phyloP scores from a whole-genome alignment of 2,329 filamentous ascomycete genomes.

The Botrytis elliptica region DNA sequence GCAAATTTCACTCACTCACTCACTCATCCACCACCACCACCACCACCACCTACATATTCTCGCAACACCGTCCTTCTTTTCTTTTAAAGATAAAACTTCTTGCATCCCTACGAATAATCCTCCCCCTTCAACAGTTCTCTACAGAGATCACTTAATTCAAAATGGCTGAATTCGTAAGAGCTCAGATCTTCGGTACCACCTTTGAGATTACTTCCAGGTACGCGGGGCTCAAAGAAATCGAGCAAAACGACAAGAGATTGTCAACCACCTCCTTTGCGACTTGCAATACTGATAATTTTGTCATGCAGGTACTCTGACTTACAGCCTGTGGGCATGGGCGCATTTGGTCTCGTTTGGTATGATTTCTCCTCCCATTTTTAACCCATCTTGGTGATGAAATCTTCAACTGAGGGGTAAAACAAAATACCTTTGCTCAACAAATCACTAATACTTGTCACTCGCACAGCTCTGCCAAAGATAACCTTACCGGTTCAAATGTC shows the following conservation, averaged over 20 bases:
- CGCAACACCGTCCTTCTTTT: neutral
- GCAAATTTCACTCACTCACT: neutral
- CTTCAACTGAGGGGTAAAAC: constrained; percentile 16
- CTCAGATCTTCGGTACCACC: constrained; percentile 98
- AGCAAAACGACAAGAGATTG: neutral
- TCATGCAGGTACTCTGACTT: constrained; percentile 89
- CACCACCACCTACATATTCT: neutral
- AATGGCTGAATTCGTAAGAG: constrained; percentile 99
- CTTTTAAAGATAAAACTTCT: neutral
- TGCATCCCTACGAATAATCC: neutral
- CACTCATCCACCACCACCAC: neutral
- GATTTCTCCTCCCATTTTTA: constrained; percentile 34
- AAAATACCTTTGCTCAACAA: neutral
- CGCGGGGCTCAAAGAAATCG: constrained; percentile 28
- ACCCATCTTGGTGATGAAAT: neutral
- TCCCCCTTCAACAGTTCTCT: neutral
- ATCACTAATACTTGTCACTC: constrained; percentile 26
- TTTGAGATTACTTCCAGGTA: constrained; percentile 99
- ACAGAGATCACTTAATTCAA: constrained; percentile 41
- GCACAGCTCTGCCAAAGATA: constrained; percentile 87
- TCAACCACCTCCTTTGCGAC: constrained; percentile 25
- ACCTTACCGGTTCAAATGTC: constrained; percentile 94
- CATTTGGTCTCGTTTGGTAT: constrained; percentile 97
- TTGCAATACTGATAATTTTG: constrained; percentile 27
- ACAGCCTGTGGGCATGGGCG: constrained; percentile 98